Evolutionary conservation across 2,329 filamentous ascomycete genomes (phyloP).

Genomic region (Lachnellula hyalina): DNA sequence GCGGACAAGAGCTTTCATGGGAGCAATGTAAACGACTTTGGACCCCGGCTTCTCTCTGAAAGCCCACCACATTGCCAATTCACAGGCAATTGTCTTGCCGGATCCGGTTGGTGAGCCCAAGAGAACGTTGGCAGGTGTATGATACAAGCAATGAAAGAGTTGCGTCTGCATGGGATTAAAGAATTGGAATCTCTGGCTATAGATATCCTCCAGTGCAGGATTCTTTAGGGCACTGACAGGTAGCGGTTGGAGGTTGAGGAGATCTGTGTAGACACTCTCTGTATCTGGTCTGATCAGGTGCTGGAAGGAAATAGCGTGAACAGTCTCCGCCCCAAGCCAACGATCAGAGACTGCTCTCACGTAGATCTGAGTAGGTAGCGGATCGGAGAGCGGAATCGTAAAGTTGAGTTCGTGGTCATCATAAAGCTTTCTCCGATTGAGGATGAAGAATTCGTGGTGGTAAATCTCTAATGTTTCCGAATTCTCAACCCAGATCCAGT

Average conservation of each 20-base stretch:
- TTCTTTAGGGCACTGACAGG: slow-evolving; percentile 86
- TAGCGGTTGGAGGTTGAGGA: slow-evolving; percentile 85
- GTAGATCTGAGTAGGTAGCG: slow-evolving; percentile 91
- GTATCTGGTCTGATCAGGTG: slow-evolving; percentile 96
- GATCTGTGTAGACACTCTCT: slow-evolving; percentile 92
- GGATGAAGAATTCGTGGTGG: slow-evolving; percentile 94
- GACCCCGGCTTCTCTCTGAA: slow-evolving; percentile 91
- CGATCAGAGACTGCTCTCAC: slow-evolving; percentile 90
- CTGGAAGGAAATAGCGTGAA: slow-evolving; percentile 92
- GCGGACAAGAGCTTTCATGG: slow-evolving; percentile 97
- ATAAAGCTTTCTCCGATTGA: slow-evolving; percentile 82
- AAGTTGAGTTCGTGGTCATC: slow-evolving; percentile 98
- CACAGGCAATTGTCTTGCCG: slow-evolving; percentile 94
- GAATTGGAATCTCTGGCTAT: slow-evolving; percentile 82
- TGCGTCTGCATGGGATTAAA: slow-evolving; percentile 99
- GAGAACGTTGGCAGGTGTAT: slow-evolving; percentile 86
- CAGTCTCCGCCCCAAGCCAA: slow-evolving; percentile 95
- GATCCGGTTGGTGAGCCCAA: slow-evolving; percentile 94
- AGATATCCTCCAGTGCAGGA: slow-evolving; percentile 78
- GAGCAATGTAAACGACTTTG: slow-evolving; percentile 97
- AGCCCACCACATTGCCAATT: slow-evolving; percentile 99
- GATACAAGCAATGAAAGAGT: slow-evolving; percentile 93
- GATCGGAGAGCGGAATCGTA: slow-evolving; percentile 91
- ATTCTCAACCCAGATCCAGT: slow-evolving; percentile 99
- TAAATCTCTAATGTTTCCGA: slow-evolving; percentile 97